Base-by-base conservation (phyloP, 2,329 filamentous ascomycete genomes). In the Botrytis galanthina region DNA sequence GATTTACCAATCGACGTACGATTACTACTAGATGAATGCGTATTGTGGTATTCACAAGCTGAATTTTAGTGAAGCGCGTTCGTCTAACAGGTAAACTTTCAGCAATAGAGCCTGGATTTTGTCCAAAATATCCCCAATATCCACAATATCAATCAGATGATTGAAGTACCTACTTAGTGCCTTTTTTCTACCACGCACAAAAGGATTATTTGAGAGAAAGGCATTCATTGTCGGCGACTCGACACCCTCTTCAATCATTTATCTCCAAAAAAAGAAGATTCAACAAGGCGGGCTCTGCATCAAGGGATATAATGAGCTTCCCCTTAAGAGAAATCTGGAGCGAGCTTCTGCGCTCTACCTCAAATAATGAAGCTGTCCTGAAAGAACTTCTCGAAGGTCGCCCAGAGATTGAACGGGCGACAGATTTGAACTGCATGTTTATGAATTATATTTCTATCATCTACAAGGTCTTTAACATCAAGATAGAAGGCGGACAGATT, bases 361-460 rank as follows among this genome's bases (percentile, higher is more conserved):
- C n/a, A 29, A 26, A 69, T 8, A 69, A 69, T 44, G 37, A 69
- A 57, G 37, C 48, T 18, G 18, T 57, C 29, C 48, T 69, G 14
- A 39, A n/a, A 57, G 48, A 26, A 26, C 37, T 69, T 44, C 66
- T 69, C 35, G 48, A 44, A 44, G 26, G 37, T 57, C 66, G 48
- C 12, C 48, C 66, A 18, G 66, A 57, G 37, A 57, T 69, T 18
- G 1, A 44, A 20, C 20, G 37, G 26, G 66, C 37, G 10, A 57
- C 12, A n/a, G n/a, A 69, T 32, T 26, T 69, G 18, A 57, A 69
- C 37, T 57, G 22, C n/a, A 42, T 57, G 18, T 32, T 69, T 26
- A 9, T 69, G n/a, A 69, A 59, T 22, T 69, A 69, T 44, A 37
- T 69, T 42, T 69, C 66, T 26, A 69, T 69, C 39, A 42, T 69